Conservation (phyloP, 129 eudicot species). For the sunflower (Helianthus annuus) region DNA sequence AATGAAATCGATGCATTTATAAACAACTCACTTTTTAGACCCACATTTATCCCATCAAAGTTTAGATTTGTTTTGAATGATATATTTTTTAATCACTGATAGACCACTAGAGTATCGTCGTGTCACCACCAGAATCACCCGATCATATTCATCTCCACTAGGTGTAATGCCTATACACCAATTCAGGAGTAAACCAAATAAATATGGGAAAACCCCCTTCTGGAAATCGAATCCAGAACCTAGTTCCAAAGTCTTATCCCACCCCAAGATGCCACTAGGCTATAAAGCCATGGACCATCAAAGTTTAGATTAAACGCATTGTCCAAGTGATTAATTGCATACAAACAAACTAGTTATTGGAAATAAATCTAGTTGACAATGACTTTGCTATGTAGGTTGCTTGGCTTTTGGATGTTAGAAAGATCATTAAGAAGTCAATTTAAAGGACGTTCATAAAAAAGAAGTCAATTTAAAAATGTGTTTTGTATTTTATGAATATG, state of each 20-base stretch:
- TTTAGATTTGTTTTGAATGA: no score
- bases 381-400: slow-evolving; percentile 15
- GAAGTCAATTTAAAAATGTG: slow-evolving; percentile 10
- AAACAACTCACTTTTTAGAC: slow-evolving; percentile 13
- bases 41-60: background rate
- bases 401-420: slow-evolving; percentile 31
- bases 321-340: slow-evolving; percentile 1
- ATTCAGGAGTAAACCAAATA: no score
- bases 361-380: slow-evolving; percentile 24
- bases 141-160: no score
- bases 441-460: no score
- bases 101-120: no score
- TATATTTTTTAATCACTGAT: no score
- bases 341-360: slow-evolving; percentile 4
- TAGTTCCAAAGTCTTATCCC: no score
- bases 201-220: no score
- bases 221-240: no score
- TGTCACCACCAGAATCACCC: no score
- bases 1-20: slow-evolving; percentile 17
- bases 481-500: background rate
- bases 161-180: no score
- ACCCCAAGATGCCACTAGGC: no score
- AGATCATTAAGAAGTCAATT: slow-evolving; percentile 16
- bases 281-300: background rate
- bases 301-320: background rate